These are phyloP conservation scores for Barnettozyma vustinii DNA, from an alignment of 805 yeast species.

Conservation along the genomic window DNA sequence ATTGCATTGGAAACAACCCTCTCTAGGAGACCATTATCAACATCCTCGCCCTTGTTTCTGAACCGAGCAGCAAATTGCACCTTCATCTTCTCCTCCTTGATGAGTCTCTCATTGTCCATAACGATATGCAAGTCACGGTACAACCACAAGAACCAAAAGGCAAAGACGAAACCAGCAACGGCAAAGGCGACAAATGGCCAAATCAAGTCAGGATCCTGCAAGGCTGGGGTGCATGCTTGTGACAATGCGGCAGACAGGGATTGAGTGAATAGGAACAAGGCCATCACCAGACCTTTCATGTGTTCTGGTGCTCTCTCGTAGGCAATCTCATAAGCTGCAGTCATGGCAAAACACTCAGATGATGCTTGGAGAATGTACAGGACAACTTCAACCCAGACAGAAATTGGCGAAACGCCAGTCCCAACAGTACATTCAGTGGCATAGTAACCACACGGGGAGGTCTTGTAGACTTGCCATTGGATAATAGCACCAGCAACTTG, in stretches of 20 bases:
- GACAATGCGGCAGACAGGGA: conserved; percentile 75
- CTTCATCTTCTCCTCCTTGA: not conserved
- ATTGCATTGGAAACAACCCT: not conserved
- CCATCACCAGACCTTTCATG: conserved; percentile 37
- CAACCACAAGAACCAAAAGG: conserved; percentile 42
- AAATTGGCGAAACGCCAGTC: conserved; percentile 33
- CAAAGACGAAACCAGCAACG: conserved; percentile 50
- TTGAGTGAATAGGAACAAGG: conserved; percentile 56
- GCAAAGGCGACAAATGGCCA: conserved; percentile 66
- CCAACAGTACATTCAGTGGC: conserved; percentile 45
- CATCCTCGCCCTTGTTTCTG: not conserved
- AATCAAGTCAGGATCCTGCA: conserved; percentile 60
- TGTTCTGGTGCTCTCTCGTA: conserved; percentile 72
- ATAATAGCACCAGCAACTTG: conserved; percentile 44
- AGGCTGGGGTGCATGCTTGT: conserved; percentile 60
- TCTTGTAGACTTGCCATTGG: conserved; percentile 59
- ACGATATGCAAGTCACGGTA: conserved; percentile 12
- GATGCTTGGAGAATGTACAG: conserved; percentile 67
- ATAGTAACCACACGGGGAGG: conserved; percentile 66
- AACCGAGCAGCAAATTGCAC: not conserved
- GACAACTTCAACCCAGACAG: conserved; percentile 58
- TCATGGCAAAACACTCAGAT: conserved; percentile 71
- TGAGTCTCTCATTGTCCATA: conserved; percentile 9
- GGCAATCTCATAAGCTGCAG: conserved; percentile 78
- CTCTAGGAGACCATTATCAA: not conserved